phyloP scores from a whole-genome alignment of 768 basidiomycete species.

The Lentinula aciculospora region DNA sequence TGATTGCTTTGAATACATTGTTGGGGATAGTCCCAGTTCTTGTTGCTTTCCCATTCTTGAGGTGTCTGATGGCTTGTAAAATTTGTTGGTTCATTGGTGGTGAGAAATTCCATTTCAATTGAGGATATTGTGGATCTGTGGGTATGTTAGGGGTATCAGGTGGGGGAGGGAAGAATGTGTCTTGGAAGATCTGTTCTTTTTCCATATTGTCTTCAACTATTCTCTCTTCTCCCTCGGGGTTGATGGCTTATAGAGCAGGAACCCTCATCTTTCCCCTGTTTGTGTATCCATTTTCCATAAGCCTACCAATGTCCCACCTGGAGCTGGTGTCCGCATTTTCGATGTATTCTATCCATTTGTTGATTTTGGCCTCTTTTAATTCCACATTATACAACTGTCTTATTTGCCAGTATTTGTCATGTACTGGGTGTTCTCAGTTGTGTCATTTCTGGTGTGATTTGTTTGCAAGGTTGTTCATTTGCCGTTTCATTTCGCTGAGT shows the following conservation, averaged over 20 bases:
- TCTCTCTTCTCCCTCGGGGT: too few species aligned
- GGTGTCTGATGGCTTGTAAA: background rate
- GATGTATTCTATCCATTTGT: constrained; percentile 19
- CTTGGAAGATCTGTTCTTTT: background rate
- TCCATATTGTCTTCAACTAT: background rate
- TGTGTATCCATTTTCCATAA: background rate
- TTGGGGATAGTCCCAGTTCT: background rate
- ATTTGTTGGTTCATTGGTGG: background rate
- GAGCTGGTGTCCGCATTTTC: background rate
- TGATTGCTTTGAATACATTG: constrained; percentile 18
- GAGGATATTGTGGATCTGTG: background rate
- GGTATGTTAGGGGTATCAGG: background rate
- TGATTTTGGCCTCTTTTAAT: constrained; percentile 15
- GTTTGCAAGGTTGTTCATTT: background rate
- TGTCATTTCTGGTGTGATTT: background rate
- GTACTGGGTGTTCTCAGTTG: constrained; percentile 15
- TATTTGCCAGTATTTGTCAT: constrained; percentile 9
- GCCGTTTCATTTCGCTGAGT: background rate
- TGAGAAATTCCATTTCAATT: background rate
- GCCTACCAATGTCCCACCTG: background rate
- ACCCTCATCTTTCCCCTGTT: background rate
- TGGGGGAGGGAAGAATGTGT: background rate
- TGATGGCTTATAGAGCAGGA: background rate
- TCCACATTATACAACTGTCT: constrained; percentile 13
- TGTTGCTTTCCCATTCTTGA: background rate